Percentiles rank a stretch among this genome's conserved stretches.
Evolutionary conservation across 2,329 filamentous ascomycete species (phyloP).

Genomic region (Meredithiella fracta): DNA sequence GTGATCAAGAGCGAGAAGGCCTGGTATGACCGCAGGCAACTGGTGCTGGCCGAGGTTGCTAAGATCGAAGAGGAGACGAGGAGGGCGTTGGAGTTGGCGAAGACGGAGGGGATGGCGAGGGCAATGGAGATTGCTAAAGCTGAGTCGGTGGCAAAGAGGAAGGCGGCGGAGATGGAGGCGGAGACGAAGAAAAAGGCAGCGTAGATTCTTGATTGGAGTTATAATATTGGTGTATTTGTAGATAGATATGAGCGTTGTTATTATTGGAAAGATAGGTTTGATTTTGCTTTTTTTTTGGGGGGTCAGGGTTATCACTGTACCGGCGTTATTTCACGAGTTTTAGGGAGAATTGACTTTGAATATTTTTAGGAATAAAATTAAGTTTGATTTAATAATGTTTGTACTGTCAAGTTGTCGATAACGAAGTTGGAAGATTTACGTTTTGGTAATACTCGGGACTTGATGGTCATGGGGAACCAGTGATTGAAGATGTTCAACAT

Average conservation of each 20-base stretch:
- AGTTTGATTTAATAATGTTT: no score
- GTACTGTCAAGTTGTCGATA: no score
- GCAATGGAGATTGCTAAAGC: constrained; percentile 1
- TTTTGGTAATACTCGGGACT: no score
- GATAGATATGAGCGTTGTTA: background rate
- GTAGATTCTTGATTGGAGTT: background rate
- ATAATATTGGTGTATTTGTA: background rate
- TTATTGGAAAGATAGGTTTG: background rate
- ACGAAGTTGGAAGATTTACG: no score
- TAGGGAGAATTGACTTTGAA: background rate
- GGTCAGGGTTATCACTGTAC: background rate
- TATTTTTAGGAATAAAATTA: no score
- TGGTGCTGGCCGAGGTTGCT: constrained; percentile 26
- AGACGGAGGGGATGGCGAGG: constrained; percentile 4
- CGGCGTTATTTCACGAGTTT: background rate
- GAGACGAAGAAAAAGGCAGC: background rate
- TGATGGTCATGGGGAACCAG: no score
- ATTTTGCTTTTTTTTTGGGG: background rate
- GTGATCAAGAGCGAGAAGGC: constrained; percentile 50
- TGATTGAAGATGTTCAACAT: no score
- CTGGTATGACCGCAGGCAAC: constrained; percentile 41
- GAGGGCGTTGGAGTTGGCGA: constrained; percentile 8
- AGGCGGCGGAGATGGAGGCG: background rate
- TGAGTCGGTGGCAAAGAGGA: background rate
- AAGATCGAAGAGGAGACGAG: constrained; percentile 20